phyloP scores from a whole-genome alignment of 164 flowering plant genomes.

The Chimonanthus salicifolius region DNA sequence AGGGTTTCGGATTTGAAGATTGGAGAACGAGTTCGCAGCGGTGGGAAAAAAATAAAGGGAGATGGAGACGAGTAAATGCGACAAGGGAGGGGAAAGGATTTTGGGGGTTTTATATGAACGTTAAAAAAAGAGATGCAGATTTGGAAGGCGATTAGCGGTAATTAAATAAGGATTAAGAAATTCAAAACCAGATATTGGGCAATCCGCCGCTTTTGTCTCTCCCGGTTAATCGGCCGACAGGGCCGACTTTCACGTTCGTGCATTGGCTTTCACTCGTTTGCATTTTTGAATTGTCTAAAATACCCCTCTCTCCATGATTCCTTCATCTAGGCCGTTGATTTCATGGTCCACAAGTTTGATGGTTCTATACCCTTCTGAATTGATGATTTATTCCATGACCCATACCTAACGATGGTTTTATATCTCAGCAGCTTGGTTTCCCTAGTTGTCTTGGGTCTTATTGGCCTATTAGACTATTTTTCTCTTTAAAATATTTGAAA shows the following conservation, averaged over 20 bases:
- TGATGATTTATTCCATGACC: not conserved
- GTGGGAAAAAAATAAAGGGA: slow-evolving; percentile 9
- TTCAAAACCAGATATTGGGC: slow-evolving; percentile 1
- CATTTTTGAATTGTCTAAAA: slow-evolving; percentile 1
- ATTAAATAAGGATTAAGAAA: not conserved
- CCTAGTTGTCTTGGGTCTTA: not conserved
- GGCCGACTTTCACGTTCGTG: slow-evolving; percentile 25
- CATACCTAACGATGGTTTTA: not conserved
- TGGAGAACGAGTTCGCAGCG: slow-evolving; percentile 13
- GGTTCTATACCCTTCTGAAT: not conserved
- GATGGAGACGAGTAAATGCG: slow-evolving; percentile 14
- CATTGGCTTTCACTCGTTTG: not conserved
- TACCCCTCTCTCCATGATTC: not conserved
- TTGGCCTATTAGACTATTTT: not conserved
- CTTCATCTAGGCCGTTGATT: not conserved
- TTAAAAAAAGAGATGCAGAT: not conserved
- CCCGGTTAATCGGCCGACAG: slow-evolving; percentile 34
- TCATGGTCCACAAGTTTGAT: not conserved
- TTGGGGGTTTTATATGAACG: slow-evolving; percentile 3
- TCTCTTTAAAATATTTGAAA: too few relatives aligned
- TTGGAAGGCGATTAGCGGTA: not conserved
- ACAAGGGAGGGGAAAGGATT: not conserved
- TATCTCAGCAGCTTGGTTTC: not conserved
- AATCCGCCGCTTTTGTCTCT: slow-evolving; percentile 35
- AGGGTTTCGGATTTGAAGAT: slow-evolving; percentile 13